A percentile compares a stretch with the other conserved stretches of the same genome.
Evolutionary conservation across 176 grass and related monocot species (phyloP).

Genomic region (Triticum aestivum): IWGSC_CS_RefSeq_v2.1 NC_057795.1:18604525-18605024

Average conservation of each 20-base stretch:
- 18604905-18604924: neutral
- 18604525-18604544: too few species aligned
- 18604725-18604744: neutral
- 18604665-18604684: neutral
- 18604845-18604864: neutral
- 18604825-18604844: too few species aligned
- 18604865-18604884: neutral
- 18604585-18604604: too few species aligned
- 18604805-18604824: neutral
- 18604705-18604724: too few species aligned
- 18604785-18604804: neutral
- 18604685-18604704: too few species aligned
- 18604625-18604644: neutral
- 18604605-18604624: neutral
- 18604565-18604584: too few species aligned
- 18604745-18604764: neutral
- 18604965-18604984: neutral
- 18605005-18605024: too few species aligned
- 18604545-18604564: too few species aligned
- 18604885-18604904: too few species aligned
- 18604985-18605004: neutral
- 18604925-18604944: neutral
- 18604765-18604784: neutral
- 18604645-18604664: neutral
- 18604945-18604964: too few species aligned